Evolutionary conservation across 345 rosid genomes (phyloP).

Genomic region (Euphorbia peplus): DNA sequence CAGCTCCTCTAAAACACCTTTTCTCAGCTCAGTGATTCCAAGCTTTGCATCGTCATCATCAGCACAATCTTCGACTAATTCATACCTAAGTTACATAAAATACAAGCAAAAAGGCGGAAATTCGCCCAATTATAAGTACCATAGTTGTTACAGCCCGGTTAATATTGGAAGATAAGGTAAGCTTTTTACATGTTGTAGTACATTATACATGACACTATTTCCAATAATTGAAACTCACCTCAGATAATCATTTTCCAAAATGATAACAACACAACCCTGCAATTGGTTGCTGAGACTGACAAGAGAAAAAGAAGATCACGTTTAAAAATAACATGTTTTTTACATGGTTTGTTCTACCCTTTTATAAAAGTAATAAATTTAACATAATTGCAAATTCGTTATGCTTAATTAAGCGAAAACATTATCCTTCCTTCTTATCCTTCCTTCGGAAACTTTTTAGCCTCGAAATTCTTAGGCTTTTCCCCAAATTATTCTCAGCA

Average conservation of each 20-base stretch:
- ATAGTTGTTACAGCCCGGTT: slow-evolving; percentile 7
- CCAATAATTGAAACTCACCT: slow-evolving; percentile 13
- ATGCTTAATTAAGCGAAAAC: not conserved
- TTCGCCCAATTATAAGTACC: slow-evolving; percentile 1
- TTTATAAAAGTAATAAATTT: not conserved
- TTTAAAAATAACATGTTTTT: not conserved
- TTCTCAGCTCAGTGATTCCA: slow-evolving; percentile 68
- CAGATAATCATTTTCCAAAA: slow-evolving; percentile 18
- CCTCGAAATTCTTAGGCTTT: not conserved
- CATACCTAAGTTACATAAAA: slow-evolving; percentile 48
- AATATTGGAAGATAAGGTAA: slow-evolving; percentile 1
- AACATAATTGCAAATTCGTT: not conserved
- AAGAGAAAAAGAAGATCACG: slow-evolving; percentile 14
- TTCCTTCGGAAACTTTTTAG: not conserved
- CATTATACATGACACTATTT: not conserved
- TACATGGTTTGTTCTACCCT: not conserved
- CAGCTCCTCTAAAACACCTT: slow-evolving; percentile 62
- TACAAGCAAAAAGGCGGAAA: slow-evolving; percentile 15
- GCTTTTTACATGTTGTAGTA: not conserved
- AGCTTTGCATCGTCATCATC: slow-evolving; percentile 91
- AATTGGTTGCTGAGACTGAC: slow-evolving; percentile 22
- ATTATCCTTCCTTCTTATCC: not conserved
- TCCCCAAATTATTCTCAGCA: slow-evolving; percentile 15
- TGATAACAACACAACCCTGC: slow-evolving; percentile 19
- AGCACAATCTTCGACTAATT: slow-evolving; percentile 82